Evolutionary conservation across 495 filamentous ascomycete species (phyloP).

Genomic region (Penicillium ochrochloron): DNA sequence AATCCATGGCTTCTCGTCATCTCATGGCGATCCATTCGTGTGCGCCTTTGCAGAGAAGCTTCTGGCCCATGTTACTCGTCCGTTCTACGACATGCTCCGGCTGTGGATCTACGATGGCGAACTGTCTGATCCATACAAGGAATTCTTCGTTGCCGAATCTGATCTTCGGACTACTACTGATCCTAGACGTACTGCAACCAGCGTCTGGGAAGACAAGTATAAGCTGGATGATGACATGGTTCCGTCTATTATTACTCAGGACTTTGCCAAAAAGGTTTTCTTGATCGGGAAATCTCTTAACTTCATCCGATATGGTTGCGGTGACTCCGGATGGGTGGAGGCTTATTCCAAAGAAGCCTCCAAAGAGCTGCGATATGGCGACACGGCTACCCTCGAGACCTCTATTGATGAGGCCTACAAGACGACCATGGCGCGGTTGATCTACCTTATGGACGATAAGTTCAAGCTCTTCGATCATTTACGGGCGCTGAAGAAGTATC

Average conservation of each 20-base stretch:
- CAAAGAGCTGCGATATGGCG: constrained; percentile 90
- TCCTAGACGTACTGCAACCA: constrained; percentile 72
- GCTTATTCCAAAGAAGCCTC: constrained; percentile 93
- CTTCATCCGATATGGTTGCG: constrained; percentile 95
- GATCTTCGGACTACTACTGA: constrained; percentile 50
- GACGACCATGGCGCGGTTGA: constrained; percentile 95
- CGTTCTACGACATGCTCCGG: constrained; percentile 95
- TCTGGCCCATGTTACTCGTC: constrained; percentile 86
- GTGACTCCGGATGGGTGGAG: constrained; percentile 94
- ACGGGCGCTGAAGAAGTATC: constrained; percentile 89
- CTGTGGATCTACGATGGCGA: constrained; percentile 99
- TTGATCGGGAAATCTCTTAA: constrained; percentile 97
- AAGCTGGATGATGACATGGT: constrained; percentile 83
- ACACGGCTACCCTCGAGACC: constrained; percentile 86
- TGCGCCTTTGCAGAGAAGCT: constrained; percentile 92
- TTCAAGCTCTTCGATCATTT: constrained; percentile 95
- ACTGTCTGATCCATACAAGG: constrained; percentile 90
- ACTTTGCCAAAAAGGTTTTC: constrained; percentile 95
- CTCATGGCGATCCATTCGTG: constrained; percentile 94
- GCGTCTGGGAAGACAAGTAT: constrained; percentile 99
- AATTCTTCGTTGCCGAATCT: constrained; percentile 94
- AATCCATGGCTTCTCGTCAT: constrained; percentile 90
- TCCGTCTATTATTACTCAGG: constrained; percentile 86
- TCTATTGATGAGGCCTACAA: constrained; percentile 98
- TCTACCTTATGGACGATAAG: constrained; percentile 88